phyloP scores from a whole-genome alignment of 2,329 filamentous ascomycete genomes.

The Colletotrichum agaves region DNA sequence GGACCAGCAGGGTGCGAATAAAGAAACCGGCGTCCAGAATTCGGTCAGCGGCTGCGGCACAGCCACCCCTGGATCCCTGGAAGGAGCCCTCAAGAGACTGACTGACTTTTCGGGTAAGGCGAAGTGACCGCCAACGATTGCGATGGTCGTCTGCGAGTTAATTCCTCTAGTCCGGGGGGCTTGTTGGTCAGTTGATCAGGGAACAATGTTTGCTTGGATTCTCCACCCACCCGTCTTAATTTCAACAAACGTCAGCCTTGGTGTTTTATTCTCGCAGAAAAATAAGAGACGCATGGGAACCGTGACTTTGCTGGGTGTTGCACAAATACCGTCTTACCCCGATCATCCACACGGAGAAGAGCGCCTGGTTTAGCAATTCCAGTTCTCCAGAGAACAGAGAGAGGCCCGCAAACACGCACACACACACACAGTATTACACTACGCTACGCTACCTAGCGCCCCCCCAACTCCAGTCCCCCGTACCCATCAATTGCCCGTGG shows the following conservation, averaged over 20 bases:
- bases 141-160: neutral
- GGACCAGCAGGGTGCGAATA: neutral
- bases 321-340: slow-evolving; percentile 12
- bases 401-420: neutral
- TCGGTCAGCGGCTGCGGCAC: slow-evolving; percentile 30
- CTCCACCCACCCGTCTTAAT: slow-evolving; percentile 25
- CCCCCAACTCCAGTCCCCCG: neutral
- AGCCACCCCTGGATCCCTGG: slow-evolving; percentile 8
- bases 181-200: neutral
- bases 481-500: slow-evolving; percentile 17
- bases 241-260: slow-evolving; percentile 28
- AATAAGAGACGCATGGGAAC: neutral
- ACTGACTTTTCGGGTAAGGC: neutral
- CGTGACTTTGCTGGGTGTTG: slow-evolving; percentile 3
- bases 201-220: slow-evolving; percentile 14
- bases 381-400: neutral
- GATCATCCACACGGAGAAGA: slow-evolving; percentile 8
- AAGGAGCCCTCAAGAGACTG: neutral
- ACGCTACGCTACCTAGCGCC: neutral
- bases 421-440: neutral
- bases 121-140: neutral
- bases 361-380: neutral
- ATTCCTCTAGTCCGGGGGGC: neutral
- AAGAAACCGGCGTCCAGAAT: neutral
- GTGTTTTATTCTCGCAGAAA: slow-evolving; percentile 4